Percentiles rank a stretch among this genome's conserved stretches.
Conservation (phyloP, 1,284 basidiomycete genomes). For the Acaromyces ingoldii region DNA sequence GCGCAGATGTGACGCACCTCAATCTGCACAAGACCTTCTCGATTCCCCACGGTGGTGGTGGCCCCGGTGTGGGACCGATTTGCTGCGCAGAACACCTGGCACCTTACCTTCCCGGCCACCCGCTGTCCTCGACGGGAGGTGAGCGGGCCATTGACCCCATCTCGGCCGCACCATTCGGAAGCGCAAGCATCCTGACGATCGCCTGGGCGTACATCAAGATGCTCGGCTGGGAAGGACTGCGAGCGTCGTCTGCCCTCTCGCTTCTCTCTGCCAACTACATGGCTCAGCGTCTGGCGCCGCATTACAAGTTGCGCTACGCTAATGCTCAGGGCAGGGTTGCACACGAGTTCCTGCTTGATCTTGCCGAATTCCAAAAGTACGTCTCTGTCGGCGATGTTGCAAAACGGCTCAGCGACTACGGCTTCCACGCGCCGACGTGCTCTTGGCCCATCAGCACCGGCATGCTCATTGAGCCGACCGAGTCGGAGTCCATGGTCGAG, state of each 20-base stretch:
- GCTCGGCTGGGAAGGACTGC: slow-evolving; percentile 85
- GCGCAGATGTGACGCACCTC: slow-evolving; percentile 94
- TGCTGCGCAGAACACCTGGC: slow-evolving; percentile 88
- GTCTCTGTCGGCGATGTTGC: slow-evolving; percentile 93
- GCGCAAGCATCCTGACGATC: slow-evolving; percentile 89
- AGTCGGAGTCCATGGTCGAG: slow-evolving; percentile 45
- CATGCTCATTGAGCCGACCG: slow-evolving; percentile 47
- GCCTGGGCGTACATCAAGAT: slow-evolving; percentile 81
- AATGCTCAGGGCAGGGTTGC: slow-evolving; percentile 86
- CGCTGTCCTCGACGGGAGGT: slow-evolving; percentile 67
- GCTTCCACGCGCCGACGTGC: slow-evolving; percentile 46
- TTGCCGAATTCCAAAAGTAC: slow-evolving; percentile 82
- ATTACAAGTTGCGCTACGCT: slow-evolving; percentile 85
- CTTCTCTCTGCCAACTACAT: slow-evolving; percentile 96
- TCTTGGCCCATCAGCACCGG: slow-evolving; percentile 50
- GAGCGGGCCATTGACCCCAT: slow-evolving; percentile 76
- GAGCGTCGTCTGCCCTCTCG: slow-evolving; percentile 76
- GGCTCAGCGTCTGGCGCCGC: slow-evolving; percentile 73
- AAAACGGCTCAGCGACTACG: slow-evolving; percentile 73
- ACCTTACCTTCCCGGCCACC: slow-evolving; percentile 91
- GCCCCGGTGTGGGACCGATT: slow-evolving; percentile 92
- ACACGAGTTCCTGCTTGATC: slow-evolving; percentile 89
- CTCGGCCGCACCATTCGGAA: slow-evolving; percentile 86
- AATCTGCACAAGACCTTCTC: slow-evolving; percentile 96
- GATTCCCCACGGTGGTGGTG: slow-evolving; percentile 94